phyloP scores from a whole-genome alignment of 2,329 filamentous ascomycete species.

The Byssoonygena ceratinophila region DNA sequence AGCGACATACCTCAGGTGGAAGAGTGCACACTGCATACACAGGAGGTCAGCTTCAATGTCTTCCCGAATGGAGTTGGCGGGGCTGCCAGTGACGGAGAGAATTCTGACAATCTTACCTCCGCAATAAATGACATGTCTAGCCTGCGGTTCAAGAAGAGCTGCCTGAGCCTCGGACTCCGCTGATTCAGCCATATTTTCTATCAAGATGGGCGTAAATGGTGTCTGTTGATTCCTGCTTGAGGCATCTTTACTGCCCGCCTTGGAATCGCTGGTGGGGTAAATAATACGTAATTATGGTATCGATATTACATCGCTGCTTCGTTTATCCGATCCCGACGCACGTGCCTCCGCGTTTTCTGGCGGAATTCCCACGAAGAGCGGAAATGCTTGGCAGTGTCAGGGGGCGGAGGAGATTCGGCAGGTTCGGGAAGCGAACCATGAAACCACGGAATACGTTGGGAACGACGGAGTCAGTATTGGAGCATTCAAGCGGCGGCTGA shows the following conservation, averaged over 20 bases:
- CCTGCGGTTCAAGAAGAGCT: slow-evolving; percentile 31
- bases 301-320: not conserved
- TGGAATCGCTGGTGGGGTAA: not conserved
- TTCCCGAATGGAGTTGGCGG: not conserved
- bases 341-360: no score
- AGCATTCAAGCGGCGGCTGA: no score
- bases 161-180: slow-evolving; percentile 12
- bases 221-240: no score
- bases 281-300: not conserved
- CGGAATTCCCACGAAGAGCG: not conserved
- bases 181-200: slow-evolving; percentile 15
- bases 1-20: slow-evolving; percentile 52
- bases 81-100: not conserved
- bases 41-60: slow-evolving; percentile 7
- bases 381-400: not conserved
- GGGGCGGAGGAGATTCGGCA: not conserved
- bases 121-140: slow-evolving; percentile 52
- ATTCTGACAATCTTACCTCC: slow-evolving; percentile 39
- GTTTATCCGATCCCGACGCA: not conserved
- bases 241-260: not conserved
- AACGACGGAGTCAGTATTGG: no score
- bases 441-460: no score
- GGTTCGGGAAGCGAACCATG: no score
- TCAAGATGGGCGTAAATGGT: not conserved
- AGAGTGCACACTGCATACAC: slow-evolving; percentile 48